These are phyloP conservation scores for Fraxinus paxiana DNA, from an alignment of 305 asterid species.

Conservation along the genomic window DNA sequence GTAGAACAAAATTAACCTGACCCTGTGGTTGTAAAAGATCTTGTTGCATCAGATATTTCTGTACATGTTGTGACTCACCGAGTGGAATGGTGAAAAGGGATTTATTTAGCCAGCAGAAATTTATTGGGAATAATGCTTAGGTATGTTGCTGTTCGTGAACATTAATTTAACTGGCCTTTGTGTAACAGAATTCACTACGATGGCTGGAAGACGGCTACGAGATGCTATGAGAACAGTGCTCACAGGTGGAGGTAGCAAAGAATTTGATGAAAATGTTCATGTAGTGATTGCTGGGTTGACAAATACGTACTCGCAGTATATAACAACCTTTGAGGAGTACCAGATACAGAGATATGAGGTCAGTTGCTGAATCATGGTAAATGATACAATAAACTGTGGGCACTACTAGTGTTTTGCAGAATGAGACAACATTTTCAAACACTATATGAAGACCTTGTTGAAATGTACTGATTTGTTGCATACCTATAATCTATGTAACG, in stretches of 20 bases:
- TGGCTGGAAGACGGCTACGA: slow-evolving; percentile 98
- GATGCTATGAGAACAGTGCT: slow-evolving; percentile 73
- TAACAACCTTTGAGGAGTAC: slow-evolving; percentile 89
- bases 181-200: slow-evolving; percentile 79
- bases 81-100: neutral
- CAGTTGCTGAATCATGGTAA: slow-evolving; percentile 25
- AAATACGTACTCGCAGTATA: slow-evolving; percentile 86
- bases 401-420: neutral
- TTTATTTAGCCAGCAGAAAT: neutral
- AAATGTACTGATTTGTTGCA: neutral
- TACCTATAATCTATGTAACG: neutral
- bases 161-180: neutral
- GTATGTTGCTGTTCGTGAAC: neutral
- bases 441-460: neutral
- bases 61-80: neutral
- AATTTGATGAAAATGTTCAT: slow-evolving; percentile 55
- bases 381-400: neutral
- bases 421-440: neutral
- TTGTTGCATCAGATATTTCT: neutral
- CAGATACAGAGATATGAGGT: slow-evolving; percentile 96
- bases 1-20: neutral
- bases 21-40: neutral
- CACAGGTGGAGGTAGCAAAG: slow-evolving; percentile 40
- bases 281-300: slow-evolving; percentile 94
- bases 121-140: neutral